Evolutionary conservation across 192 early-diverging fungal genomes (phyloP).

Genomic region (Borealophlyctis nickersoniae): DNA sequence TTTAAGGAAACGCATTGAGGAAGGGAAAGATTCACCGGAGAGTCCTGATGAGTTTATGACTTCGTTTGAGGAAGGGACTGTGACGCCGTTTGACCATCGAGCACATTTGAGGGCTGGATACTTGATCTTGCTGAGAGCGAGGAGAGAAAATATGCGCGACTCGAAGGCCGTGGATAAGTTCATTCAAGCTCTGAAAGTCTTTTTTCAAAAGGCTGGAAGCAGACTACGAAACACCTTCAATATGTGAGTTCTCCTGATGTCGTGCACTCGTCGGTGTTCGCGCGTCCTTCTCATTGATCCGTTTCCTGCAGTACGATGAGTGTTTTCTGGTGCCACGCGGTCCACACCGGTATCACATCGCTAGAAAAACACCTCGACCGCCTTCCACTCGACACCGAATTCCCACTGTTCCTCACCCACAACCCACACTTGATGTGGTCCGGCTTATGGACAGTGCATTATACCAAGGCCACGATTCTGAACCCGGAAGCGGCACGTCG

Average conservation of each 20-base stretch:
- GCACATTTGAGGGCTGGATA: conserved; percentile 11
- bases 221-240: not conserved
- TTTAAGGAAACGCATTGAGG: not conserved
- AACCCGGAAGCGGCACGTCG: not conserved
- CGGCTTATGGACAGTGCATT: not conserved
- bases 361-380: not conserved
- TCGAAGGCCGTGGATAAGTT: not conserved
- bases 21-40: conserved; percentile 1
- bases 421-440: conserved; percentile 2
- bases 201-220: not conserved
- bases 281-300: too few species aligned
- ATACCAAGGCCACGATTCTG: not conserved
- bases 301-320: not conserved
- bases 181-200: not conserved
- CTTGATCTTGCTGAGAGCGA: conserved; percentile 9
- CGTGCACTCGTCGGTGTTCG: too few species aligned
- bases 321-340: not conserved
- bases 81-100: conserved; percentile 16
- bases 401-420: not conserved
- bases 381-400: not conserved
- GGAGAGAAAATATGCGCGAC: not conserved
- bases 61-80: conserved; percentile 2
- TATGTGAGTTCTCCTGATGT: not conserved
- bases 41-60: conserved; percentile 9
- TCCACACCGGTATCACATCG: not conserved